Evolutionary conservation across 306 rosid genomes (phyloP).

Genomic region (Acacia confusa): DNA sequence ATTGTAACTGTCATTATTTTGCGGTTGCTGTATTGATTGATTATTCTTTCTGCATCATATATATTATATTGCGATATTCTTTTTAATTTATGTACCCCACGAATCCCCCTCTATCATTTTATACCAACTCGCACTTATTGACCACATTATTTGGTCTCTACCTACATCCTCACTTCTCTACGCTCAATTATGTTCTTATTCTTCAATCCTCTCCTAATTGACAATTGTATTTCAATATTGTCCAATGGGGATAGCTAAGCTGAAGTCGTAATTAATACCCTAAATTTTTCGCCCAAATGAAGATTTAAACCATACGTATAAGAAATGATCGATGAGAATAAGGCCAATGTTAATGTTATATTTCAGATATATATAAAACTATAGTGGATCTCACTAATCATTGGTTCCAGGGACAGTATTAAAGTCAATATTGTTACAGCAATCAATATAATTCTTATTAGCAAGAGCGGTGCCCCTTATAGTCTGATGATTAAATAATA

Average conservation of each 20-base stretch:
- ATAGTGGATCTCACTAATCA: background rate
- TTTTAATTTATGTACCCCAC: background rate
- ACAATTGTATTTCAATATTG: too few relatives aligned
- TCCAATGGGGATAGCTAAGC: too few relatives aligned
- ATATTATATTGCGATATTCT: too few relatives aligned
- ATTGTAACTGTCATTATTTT: conserved; percentile 1
- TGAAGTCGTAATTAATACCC: too few relatives aligned
- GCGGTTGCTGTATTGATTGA: background rate
- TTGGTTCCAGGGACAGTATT: background rate
- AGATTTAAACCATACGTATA: background rate
- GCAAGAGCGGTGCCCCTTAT: background rate
- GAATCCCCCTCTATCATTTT: background rate
- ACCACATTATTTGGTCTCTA: background rate
- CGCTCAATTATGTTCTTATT: background rate
- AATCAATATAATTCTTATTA: background rate
- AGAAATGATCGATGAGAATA: background rate
- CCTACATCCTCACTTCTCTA: background rate
- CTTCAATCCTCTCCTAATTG: too few relatives aligned
- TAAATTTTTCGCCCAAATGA: too few relatives aligned
- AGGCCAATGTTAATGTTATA: background rate
- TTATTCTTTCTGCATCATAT: background rate
- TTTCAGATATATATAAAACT: background rate
- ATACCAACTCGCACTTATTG: background rate
- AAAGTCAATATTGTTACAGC: background rate
- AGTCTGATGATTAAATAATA: background rate